These are phyloP conservation scores for Ambrosiella cleistominuta DNA, from an alignment of 2,329 filamentous ascomycete genomes.

Conservation along the genomic window DNA sequence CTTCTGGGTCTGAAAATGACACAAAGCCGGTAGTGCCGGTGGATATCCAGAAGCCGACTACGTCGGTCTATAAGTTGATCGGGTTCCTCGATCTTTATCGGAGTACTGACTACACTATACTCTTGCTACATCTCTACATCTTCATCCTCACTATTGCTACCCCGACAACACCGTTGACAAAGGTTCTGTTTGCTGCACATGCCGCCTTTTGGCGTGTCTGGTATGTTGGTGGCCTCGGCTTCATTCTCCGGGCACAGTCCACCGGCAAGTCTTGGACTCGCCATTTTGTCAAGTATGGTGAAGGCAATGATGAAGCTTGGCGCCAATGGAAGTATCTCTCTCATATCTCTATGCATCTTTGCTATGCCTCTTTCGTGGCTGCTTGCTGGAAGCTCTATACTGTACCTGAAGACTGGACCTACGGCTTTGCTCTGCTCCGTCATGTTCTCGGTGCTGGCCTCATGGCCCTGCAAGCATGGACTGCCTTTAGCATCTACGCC, in stretches of 20 bases:
- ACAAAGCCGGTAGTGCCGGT: constrained; percentile 13
- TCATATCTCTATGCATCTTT: constrained; percentile 80
- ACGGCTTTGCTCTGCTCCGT: constrained; percentile 68
- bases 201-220: constrained; percentile 74
- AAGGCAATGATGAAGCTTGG: constrained; percentile 82
- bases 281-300: constrained; percentile 93
- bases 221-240: constrained; percentile 77
- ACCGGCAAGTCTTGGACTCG: constrained; percentile 87
- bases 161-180: constrained; percentile 57
- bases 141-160: constrained; percentile 56
- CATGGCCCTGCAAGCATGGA: constrained; percentile 82
- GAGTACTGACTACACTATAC: constrained; percentile 63
- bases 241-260: constrained; percentile 72
- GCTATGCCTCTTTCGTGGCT: constrained; percentile 72
- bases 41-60: background rate
- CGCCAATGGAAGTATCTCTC: constrained; percentile 95
- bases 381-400: constrained; percentile 95
- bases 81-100: constrained; percentile 77
- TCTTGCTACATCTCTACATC: constrained; percentile 62
- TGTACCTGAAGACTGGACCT: constrained; percentile 69
- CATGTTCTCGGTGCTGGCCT: constrained; percentile 71
- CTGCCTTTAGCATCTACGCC: constrained; percentile 80
- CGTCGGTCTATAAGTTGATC: constrained; percentile 50
- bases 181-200: constrained; percentile 63
- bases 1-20: constrained; percentile 20